Conservation (phyloP, 2,329 filamentous ascomycete species). For the Aspergillus pseudotamarii region DNA sequence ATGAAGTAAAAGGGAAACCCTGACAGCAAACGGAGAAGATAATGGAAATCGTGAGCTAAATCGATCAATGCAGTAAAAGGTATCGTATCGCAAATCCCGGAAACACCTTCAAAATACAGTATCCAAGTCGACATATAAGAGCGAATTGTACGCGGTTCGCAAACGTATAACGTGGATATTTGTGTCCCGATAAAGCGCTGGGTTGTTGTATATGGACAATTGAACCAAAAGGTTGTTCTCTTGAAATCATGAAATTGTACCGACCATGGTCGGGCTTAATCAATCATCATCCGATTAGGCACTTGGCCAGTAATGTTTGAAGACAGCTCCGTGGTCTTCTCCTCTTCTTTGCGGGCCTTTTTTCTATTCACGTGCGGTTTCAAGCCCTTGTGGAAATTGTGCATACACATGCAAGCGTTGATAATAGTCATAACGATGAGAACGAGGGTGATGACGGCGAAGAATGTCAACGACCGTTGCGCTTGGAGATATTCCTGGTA, state of each 20-base stretch:
- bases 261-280: conserved; percentile 28
- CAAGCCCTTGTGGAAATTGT: conserved; percentile 86
- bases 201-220: conserved; percentile 2
- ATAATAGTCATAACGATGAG: conserved; percentile 85
- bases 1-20: conserved; percentile 5
- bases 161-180: conserved; percentile 17
- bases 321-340: conserved; percentile 46
- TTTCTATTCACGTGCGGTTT: conserved; percentile 78
- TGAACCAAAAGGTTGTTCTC: conserved; percentile 2
- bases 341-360: conserved; percentile 55
- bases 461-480: conserved; percentile 83
- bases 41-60: conserved; percentile 22
- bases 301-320: conserved; percentile 39
- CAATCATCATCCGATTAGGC: conserved; percentile 50
- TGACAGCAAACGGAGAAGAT: conserved; percentile 11
- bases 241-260: conserved; percentile 7
- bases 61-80: conserved; percentile 28
- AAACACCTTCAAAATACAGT: conserved; percentile 23
- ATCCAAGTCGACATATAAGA: conserved; percentile 14
- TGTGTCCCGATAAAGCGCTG: conserved; percentile 2
- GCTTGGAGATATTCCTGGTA: conserved; percentile 71
- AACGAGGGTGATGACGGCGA: conserved; percentile 88
- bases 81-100: conserved; percentile 34
- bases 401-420: conserved; percentile 83
- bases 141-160: conserved; percentile 11